A percentile compares a stretch with the other conserved stretches of the same genome.
Conservation (phyloP, 805 yeast genomes). For the Candida krabiensis region DNA sequence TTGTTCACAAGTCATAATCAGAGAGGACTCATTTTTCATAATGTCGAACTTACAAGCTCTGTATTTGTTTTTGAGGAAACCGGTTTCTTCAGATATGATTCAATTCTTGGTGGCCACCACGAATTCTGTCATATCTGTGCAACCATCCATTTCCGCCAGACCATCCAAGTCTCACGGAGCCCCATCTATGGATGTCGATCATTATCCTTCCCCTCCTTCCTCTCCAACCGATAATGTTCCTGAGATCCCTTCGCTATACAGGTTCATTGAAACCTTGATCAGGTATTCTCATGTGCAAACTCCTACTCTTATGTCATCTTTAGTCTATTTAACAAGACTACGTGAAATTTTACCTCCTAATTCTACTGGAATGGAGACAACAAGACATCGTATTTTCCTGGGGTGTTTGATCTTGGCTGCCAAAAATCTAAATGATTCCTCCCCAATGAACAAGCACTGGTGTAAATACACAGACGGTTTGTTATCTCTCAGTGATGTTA, state of each 20-base stretch:
- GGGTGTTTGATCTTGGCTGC: conserved; percentile 92
- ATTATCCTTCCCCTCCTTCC: conserved; percentile 39
- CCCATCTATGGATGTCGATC: background rate
- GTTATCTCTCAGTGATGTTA: conserved; percentile 73
- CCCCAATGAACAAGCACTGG: conserved; percentile 97
- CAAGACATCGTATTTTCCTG: conserved; percentile 88
- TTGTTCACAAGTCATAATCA: no score
- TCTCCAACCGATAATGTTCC: conserved; percentile 32
- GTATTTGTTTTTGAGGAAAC: conserved; percentile 51
- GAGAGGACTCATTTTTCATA: background rate
- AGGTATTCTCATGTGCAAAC: conserved; percentile 88
- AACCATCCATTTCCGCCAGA: conserved; percentile 30
- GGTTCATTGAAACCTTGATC: conserved; percentile 73
- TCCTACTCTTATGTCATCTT: conserved; percentile 90
- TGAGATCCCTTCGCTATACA: conserved; percentile 45
- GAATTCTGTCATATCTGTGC: conserved; percentile 51
- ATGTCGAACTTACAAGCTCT: conserved; percentile 52
- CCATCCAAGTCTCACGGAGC: conserved; percentile 20
- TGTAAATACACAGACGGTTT: conserved; percentile 88
- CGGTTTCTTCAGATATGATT: conserved; percentile 59
- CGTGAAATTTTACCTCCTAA: conserved; percentile 78
- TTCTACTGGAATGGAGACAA: conserved; percentile 89
- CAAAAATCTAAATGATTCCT: conserved; percentile 86
- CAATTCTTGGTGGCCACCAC: conserved; percentile 59
- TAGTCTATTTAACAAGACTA: conserved; percentile 78